Conservation (phyloP, 2,329 filamentous ascomycete species). For the Cadophora sp. region DNA sequence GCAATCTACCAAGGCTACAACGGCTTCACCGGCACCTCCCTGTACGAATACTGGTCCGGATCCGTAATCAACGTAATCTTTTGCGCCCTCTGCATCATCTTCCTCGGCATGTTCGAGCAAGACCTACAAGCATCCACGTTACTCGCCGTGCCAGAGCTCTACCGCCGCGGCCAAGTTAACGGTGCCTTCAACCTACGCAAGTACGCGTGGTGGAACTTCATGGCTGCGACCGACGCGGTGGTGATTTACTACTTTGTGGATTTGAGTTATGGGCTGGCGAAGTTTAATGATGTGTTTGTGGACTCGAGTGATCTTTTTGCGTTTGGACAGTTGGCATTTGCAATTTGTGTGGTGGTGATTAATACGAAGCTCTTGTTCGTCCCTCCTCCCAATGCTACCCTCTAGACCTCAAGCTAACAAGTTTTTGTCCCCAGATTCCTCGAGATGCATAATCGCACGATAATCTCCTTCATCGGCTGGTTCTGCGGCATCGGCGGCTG, state of each 20-base stretch:
- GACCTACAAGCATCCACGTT: constrained; percentile 82
- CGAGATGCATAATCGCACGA: constrained; percentile 78
- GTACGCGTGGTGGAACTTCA: constrained; percentile 80
- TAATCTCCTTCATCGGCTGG: constrained; percentile 64
- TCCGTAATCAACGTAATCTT: constrained; percentile 75
- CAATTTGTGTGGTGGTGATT: constrained; percentile 73
- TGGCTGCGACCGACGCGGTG: constrained; percentile 75
- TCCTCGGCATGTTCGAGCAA: constrained; percentile 89
- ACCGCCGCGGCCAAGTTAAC: constrained; percentile 78
- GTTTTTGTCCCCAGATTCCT: constrained; percentile 58
- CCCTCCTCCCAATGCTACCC: constrained; percentile 20
- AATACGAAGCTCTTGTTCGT: constrained; percentile 75
- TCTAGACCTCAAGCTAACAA: constrained; percentile 41
- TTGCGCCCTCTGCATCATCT: constrained; percentile 84
- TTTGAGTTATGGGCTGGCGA: constrained; percentile 63
- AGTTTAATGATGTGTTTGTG: constrained; percentile 59
- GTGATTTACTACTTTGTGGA: constrained; percentile 77
- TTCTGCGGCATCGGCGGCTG: constrained; percentile 70
- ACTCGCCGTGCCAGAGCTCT: constrained; percentile 87
- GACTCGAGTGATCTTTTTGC: constrained; percentile 69
- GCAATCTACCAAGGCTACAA: constrained; percentile 82
- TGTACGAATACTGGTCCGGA: constrained; percentile 90
- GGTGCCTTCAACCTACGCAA: constrained; percentile 78
- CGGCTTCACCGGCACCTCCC: constrained; percentile 85
- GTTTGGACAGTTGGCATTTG: constrained; percentile 74